A percentile compares a stretch with the other conserved stretches of the same genome.
Evolutionary conservation across 2,329 filamentous ascomycete genomes (phyloP).

Genomic region (Xylariales sp.): DNA sequence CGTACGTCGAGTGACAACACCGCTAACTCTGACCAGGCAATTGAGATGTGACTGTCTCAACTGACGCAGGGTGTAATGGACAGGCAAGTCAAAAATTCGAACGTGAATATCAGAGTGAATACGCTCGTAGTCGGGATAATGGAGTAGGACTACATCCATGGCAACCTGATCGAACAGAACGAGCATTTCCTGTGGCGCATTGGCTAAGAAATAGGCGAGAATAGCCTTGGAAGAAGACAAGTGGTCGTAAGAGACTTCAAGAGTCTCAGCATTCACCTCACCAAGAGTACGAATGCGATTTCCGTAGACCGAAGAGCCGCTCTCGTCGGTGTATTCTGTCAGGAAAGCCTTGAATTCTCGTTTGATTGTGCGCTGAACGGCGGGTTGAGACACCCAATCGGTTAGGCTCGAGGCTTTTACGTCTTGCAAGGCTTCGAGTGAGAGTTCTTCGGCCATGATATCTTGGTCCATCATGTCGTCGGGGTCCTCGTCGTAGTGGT

Average conservation of each 20-base stretch:
- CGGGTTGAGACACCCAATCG: slow-evolving; percentile 92
- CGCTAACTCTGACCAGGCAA: slow-evolving; percentile 91
- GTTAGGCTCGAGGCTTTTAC: slow-evolving; percentile 93
- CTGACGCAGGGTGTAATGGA: slow-evolving; percentile 94
- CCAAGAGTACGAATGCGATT: slow-evolving; percentile 94
- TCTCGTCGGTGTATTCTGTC: slow-evolving; percentile 92
- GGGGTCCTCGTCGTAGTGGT: slow-evolving; percentile 93
- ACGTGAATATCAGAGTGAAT: slow-evolving; percentile 99
- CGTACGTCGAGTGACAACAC: slow-evolving; percentile 92
- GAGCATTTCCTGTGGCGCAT: slow-evolving; percentile 93
- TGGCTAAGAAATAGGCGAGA: slow-evolving; percentile 94
- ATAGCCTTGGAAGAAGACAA: slow-evolving; percentile 91
- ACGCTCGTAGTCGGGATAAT: slow-evolving; percentile 97
- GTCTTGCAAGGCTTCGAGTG: slow-evolving; percentile 89
- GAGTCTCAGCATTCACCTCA: slow-evolving; percentile 94
- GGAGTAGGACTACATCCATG: slow-evolving; percentile 93
- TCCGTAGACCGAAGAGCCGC: slow-evolving; percentile 92
- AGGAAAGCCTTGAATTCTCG: slow-evolving; percentile 98
- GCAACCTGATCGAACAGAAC: slow-evolving; percentile 97
- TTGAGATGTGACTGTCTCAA: slow-evolving; percentile 96
- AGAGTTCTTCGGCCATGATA: slow-evolving; percentile 95
- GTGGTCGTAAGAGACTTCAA: slow-evolving; percentile 96
- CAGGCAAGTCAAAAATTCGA: slow-evolving; percentile 92
- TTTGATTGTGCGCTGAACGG: slow-evolving; percentile 92
- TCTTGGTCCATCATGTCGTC: slow-evolving; percentile 93